A percentile compares a stretch with the other conserved stretches of the same genome.
Evolutionary conservation across 179 eudicot species (phyloP).

Genomic region (Heliamphora pulchella): DNA sequence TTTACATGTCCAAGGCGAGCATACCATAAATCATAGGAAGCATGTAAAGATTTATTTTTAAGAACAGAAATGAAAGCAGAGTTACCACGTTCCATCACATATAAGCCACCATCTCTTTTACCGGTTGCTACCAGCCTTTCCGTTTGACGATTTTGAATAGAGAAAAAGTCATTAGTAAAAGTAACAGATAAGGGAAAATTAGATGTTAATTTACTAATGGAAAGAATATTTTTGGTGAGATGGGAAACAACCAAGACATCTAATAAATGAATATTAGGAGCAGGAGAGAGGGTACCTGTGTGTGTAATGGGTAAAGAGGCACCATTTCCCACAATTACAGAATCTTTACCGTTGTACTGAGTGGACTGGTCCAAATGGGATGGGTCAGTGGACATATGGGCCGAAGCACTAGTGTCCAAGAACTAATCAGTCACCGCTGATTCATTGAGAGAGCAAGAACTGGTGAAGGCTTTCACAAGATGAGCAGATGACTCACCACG

Average conservation of each 20-base stretch:
- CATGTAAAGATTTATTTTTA: not conserved
- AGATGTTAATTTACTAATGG: conserved; percentile 6
- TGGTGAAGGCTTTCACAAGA: not conserved
- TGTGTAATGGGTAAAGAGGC: conserved; percentile 4
- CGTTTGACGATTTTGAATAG: not conserved
- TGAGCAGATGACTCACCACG: not conserved
- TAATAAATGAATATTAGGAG: not conserved
- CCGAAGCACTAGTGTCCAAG: not conserved
- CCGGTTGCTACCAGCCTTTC: conserved; percentile 4
- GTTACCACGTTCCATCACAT: conserved; percentile 7
- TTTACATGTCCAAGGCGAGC: conserved; percentile 12
- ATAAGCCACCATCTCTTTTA: not conserved
- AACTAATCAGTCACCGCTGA: too few species aligned
- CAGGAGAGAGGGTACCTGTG: not conserved
- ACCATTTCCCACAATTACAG: not conserved
- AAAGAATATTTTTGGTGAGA: conserved; percentile 12
- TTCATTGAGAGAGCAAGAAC: not conserved
- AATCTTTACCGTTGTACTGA: not conserved
- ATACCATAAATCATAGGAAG: conserved; percentile 10
- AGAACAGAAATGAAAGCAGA: not conserved
- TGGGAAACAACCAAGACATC: conserved; percentile 13
- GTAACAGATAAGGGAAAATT: not conserved
- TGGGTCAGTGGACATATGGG: not conserved
- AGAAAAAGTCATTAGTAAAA: not conserved
- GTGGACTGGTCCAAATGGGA: not conserved